Evolutionary conservation across 2,329 filamentous ascomycete genomes (phyloP), one percentile per base, ranked within the genome.

Genomic region (Nemania sp.): DNA sequence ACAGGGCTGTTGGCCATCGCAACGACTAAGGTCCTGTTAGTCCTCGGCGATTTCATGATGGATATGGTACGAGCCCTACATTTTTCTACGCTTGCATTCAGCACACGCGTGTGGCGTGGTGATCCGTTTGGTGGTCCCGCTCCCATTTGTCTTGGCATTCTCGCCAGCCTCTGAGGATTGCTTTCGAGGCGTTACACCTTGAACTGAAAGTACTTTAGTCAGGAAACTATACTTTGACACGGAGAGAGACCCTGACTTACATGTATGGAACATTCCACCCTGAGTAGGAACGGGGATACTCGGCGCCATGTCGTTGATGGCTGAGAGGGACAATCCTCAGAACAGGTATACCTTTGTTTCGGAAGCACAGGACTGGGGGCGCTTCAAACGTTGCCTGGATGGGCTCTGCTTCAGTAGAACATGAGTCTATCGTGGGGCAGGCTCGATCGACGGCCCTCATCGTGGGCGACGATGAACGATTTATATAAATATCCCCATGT

Each of bases 1-100:
- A 72, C 91, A 95, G 11, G 91, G 91, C 71, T 91, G 88, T 66
- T 88, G 85, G 56, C 91, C 91, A 77, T 93, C 90, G 72, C 91
- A 95, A 65, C 91, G 88, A 58, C 79, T 81, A 43, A 52, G 18
- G 46, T 45, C 34, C 17, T 47, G 66, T 78, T 67, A 77, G 72
- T 59, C 45, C 60, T 21, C 20, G 48, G 25, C 18, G 40, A 11
- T 29, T 47, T 45, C 49, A 48, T 56, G 48, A 45, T 20, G 48
- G 55, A 53, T 3, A 60, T 51, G 43, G 42, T 55, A 55, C 42
- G 57, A 50, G 40, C 62, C 78, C 69, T 73, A 81, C 79, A 94
- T 94, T 76, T 94, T 95, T 63, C 90, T 84, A 67, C 90, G 83
- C 71, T 92, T 88, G 77, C 90, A 81, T 67, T 81, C 79, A 3